Percentiles rank a stretch among this genome's conserved stretches.
Evolutionary conservation across 306 rosid species (phyloP).

Genomic region (Casuarina equisetifolia): DNA sequence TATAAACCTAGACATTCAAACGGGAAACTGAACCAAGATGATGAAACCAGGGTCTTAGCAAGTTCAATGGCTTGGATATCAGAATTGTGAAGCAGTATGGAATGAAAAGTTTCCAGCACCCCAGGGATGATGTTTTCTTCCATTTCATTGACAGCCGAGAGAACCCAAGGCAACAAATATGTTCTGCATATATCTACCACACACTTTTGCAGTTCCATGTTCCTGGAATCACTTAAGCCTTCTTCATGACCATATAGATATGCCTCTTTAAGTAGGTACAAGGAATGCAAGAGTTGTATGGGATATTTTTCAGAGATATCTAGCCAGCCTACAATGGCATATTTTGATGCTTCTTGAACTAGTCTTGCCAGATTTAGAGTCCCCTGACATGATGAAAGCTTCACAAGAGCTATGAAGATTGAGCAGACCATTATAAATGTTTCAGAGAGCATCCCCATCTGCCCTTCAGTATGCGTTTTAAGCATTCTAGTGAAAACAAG

Average conservation of each 20-base stretch:
- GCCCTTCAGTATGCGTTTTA: slow-evolving; percentile 61
- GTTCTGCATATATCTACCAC: slow-evolving; percentile 52
- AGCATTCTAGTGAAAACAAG: slow-evolving; percentile 64
- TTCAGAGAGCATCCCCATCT: slow-evolving; percentile 74
- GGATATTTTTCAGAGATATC: slow-evolving; percentile 47
- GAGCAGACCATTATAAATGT: slow-evolving; percentile 66
- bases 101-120: slow-evolving; percentile 72
- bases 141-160: slow-evolving; percentile 52
- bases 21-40: slow-evolving; percentile 82
- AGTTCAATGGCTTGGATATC: slow-evolving; percentile 43
- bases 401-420: slow-evolving; percentile 61
- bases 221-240: slow-evolving; percentile 36
- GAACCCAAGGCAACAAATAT: slow-evolving; percentile 80
- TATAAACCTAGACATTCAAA: slow-evolving; percentile 86
- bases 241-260: slow-evolving; percentile 56
- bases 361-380: slow-evolving; percentile 45
- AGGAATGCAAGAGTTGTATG: slow-evolving; percentile 59
- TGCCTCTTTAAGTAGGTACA: slow-evolving; percentile 81
- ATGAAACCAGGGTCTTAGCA: slow-evolving; percentile 56
- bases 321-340: slow-evolving; percentile 68
- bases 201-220: slow-evolving; percentile 43
- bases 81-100: slow-evolving; percentile 56
- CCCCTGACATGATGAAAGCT: slow-evolving; percentile 59
- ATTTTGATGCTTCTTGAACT: slow-evolving; percentile 54
- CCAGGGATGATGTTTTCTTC: slow-evolving; percentile 79